Base-by-base conservation (phyloP, 1,284 basidiomycete species). In the Sparassis latifolia region DNA sequence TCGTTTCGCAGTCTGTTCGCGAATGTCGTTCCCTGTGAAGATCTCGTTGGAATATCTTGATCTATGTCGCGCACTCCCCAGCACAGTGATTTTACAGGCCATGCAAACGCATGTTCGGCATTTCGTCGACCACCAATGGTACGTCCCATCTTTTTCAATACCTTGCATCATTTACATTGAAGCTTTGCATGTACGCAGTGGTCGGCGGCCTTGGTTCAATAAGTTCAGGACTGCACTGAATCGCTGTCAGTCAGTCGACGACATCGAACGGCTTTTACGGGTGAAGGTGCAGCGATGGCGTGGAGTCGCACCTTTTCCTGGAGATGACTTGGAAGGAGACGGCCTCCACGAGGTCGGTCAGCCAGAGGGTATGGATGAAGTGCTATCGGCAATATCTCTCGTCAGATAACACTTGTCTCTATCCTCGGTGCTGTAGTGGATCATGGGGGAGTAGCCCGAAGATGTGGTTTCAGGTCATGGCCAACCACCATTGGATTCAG, bases 91-190 rank as follows among this genome's bases (percentile, higher is more conserved):
- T 6, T 54, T 84, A 27, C 53, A 72, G 49, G 72, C 71, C 7
- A 65, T 82, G 2, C 77, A 77, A 62, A 74, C 76, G 5, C 84
- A 86, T 59, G 67, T 87, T 45, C 69, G 77, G 44, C 79, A 82
- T 62, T 77, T 86, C 49, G 60, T 86, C 45, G 78, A 78, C 56
- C 77, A 78, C 58, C 80, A 84, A 62, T 84, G 79, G 84, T 84
- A 52, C 50, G 75, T 64, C 38, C 43, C 20, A 1, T 51, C 48
- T 54, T 48, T 43, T 44, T 4, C 41, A 44, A 30, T 35, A 41
- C 42, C 43, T 29, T 47, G 42, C 44, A 51, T 42, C 47, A 53
- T 20, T 20, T 20, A 20, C 20, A 37, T 6, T 6, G 35, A 7
- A 6, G 29, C 6, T 48, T 48, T 43, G 29, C 33, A 27, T 20